These are phyloP conservation scores for Paracamarosporium sp. DNA, from an alignment of 2,329 filamentous ascomycete genomes.

Conservation along the genomic window DNA sequence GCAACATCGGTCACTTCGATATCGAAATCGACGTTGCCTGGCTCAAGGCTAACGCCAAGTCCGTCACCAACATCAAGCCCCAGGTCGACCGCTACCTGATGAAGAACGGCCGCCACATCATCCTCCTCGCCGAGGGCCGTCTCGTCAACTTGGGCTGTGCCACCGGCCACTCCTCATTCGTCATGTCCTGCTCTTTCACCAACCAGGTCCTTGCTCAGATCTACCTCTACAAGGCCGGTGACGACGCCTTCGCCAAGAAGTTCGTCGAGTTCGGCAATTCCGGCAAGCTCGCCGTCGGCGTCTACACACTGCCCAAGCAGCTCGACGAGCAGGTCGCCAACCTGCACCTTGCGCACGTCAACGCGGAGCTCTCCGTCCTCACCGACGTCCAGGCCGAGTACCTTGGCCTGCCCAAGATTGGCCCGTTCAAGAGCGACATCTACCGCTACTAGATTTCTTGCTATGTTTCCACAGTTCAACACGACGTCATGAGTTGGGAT, in stretches of 20 bases:
- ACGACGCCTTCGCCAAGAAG: slow-evolving; percentile 87
- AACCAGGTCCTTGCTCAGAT: slow-evolving; percentile 99
- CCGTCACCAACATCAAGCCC: slow-evolving; percentile 98
- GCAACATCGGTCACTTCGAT: slow-evolving; percentile 99
- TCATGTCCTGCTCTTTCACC: slow-evolving; percentile 99
- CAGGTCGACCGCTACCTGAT: slow-evolving; percentile 98
- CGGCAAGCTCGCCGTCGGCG: slow-evolving; percentile 87
- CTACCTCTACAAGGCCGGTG: slow-evolving; percentile 92
- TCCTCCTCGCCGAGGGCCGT: slow-evolving; percentile 97
- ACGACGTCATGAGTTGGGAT: slow-evolving; percentile 66
- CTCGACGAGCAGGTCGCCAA: slow-evolving; percentile 98
- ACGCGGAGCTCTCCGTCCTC: slow-evolving; percentile 90
- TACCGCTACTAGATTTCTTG: slow-evolving; percentile 59
- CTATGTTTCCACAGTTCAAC: slow-evolving; percentile 54
- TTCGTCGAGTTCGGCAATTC: slow-evolving; percentile 95
- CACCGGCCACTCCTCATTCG: slow-evolving; percentile 98
- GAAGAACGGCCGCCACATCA: slow-evolving; percentile 93
- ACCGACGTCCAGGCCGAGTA: slow-evolving; percentile 90
- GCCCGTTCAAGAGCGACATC: slow-evolving; percentile 96
- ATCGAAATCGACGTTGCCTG: slow-evolving; percentile 99
- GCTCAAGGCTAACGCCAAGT: slow-evolving; percentile 96
- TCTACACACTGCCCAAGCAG: slow-evolving; percentile 98
- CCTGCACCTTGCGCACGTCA: slow-evolving; percentile 91
- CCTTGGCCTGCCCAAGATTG: slow-evolving; percentile 82
- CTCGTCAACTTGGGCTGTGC: slow-evolving; percentile 99